Base-by-base conservation (phyloP, 495 filamentous ascomycete species). In the Hypoxylon lienhwacheense region DNA sequence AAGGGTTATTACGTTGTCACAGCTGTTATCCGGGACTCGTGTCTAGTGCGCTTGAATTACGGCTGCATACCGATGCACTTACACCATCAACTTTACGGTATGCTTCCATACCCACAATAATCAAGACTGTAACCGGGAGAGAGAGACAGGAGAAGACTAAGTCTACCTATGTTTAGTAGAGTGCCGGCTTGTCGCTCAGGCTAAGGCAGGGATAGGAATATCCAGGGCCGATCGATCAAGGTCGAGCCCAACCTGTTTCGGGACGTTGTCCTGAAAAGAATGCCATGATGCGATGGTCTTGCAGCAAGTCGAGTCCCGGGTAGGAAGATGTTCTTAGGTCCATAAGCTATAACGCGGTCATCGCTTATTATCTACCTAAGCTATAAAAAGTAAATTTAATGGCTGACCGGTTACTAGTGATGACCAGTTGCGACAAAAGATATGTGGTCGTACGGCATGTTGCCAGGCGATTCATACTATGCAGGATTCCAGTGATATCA, bases 161-260 rank as follows among this genome's bases (percentile, higher is more conserved):
- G 46, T 52, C 41, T 56, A 21, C 31, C n/a, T n/a, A n/a, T n/a
- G n/a, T 40, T 52, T 46, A 17, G 45, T 34, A 43, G 34, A 36
- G 17, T 16, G 24, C 42, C 29, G 41, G 12, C 43, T 29, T 10
- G 29, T 49, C 10, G 35, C 37, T 48, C 42, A 37, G 43, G 31
- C 43, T 39, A n/a, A n/a, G n/a, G n/a, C n/a, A n/a, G 20, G 21
- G 22, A 40, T 49, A 59, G 55, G 55, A 49, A 53, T 59, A n/a
- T 2, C 32, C 41, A 35, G 16, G 28, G 8, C 8, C 10, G 39
- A 53, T 42, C 43, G 47, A 31, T 48, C 29, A 47, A 24, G 37
- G 43, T 42, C 22, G 17, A 28, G 36, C 47, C 43, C 15, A 41
- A 12, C 39, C 47, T 37, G 55, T 59, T 48, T 53, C 48, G 55